A percentile compares a stretch with the other conserved stretches of the same genome.
These are phyloP conservation scores for Trypethelium eluteriae DNA, from an alignment of 495 filamentous ascomycete species.

Conservation along the genomic window DNA sequence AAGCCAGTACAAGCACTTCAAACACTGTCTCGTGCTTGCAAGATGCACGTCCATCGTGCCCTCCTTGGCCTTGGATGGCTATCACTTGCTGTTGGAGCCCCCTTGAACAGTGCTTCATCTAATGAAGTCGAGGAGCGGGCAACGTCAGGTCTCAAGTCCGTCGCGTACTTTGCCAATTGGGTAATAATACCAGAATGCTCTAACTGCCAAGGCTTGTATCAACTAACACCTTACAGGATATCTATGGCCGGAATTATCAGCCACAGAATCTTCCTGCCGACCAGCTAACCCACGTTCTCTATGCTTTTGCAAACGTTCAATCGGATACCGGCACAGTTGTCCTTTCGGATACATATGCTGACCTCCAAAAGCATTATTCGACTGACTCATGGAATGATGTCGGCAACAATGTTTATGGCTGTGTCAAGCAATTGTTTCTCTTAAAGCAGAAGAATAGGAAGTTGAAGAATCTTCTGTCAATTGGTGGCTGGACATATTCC, in stretches of 20 bases:
- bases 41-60: not conserved
- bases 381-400: slow-evolving; percentile 62
- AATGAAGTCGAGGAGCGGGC: not conserved
- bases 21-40: not conserved
- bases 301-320: slow-evolving; percentile 77
- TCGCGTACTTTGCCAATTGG: slow-evolving; percentile 7
- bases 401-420: slow-evolving; percentile 63
- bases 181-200: not conserved
- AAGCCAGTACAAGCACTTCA: not conserved
- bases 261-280: slow-evolving; percentile 81
- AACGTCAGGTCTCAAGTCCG: not conserved
- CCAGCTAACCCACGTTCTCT: slow-evolving; percentile 86
- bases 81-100: not conserved
- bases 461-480: slow-evolving; percentile 83
- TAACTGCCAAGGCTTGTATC: not conserved
- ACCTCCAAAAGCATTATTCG: slow-evolving; percentile 79
- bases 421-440: slow-evolving; percentile 86
- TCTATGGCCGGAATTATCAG: slow-evolving; percentile 47
- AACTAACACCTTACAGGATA: not conserved
- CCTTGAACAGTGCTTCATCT: not conserved
- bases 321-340: slow-evolving; percentile 72
- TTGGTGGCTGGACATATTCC: slow-evolving; percentile 95
- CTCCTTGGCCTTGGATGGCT: slow-evolving; percentile 4
- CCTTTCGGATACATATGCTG: slow-evolving; percentile 76
- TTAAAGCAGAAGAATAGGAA: slow-evolving; percentile 83